Percentiles rank a stretch among this genome's conserved stretches.
Conservation (phyloP, 2,329 filamentous ascomycete species). For the Arthrobotrys musiformis region DNA sequence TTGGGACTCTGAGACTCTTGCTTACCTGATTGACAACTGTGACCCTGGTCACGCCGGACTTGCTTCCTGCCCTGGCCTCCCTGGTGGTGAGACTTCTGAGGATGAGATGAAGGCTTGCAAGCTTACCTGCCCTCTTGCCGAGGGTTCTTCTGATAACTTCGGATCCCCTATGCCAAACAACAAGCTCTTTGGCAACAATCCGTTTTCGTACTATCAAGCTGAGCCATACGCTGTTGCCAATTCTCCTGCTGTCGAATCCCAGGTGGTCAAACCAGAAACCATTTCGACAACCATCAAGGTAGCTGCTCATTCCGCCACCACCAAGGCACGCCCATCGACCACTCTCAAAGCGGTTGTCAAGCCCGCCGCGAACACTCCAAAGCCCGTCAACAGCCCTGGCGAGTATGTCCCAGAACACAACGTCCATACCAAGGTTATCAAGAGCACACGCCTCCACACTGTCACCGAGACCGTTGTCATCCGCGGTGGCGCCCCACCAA, state of each 20-base stretch:
- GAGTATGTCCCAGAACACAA: neutral
- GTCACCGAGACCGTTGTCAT: conserved; percentile 19
- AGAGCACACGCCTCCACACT: conserved; percentile 19
- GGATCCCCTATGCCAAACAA: conserved; percentile 36
- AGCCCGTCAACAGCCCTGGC: neutral
- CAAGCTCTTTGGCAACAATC: conserved; percentile 52
- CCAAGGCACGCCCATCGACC: neutral
- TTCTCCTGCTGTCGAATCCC: neutral
- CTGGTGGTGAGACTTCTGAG: conserved; percentile 38
- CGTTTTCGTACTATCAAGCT: conserved; percentile 37
- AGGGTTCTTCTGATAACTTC: conserved; percentile 31
- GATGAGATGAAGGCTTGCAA: conserved; percentile 55
- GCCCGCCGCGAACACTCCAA: conserved; percentile 1
- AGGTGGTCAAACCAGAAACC: neutral
- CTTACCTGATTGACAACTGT: conserved; percentile 61
- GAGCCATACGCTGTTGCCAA: conserved; percentile 26
- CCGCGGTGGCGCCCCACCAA: neutral
- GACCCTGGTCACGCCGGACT: conserved; percentile 41
- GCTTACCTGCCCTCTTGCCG: conserved; percentile 41
- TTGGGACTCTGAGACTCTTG: conserved; percentile 64
- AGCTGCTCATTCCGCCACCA: neutral
- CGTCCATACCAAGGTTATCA: conserved; percentile 12
- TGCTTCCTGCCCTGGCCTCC: conserved; percentile 39
- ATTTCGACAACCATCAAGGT: neutral
- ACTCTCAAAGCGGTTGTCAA: conserved; percentile 7